Percentiles rank a stretch among this genome's conserved stretches.
Evolutionary conservation across 352 stramenopile species (phyloP).

Genomic region (Pythium aquatile): DNA sequence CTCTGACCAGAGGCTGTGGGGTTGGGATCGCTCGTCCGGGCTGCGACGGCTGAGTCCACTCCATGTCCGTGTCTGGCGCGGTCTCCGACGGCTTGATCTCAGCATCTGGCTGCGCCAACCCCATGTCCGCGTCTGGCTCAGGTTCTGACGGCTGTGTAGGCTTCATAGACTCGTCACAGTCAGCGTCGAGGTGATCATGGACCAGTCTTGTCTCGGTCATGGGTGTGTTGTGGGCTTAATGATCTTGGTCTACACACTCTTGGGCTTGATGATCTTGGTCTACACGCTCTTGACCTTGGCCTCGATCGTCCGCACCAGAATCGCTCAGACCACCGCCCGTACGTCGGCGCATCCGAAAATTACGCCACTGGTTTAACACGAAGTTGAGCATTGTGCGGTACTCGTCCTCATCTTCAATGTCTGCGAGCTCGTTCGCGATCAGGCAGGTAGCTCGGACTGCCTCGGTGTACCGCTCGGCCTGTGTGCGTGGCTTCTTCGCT

Average conservation of each 20-base stretch:
- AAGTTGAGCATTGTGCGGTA: slow-evolving; percentile 18
- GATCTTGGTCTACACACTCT: neutral
- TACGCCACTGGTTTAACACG: slow-evolving; percentile 21
- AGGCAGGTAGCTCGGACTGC: slow-evolving; percentile 20
- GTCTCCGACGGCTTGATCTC: neutral
- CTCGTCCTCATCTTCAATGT: slow-evolving; percentile 20
- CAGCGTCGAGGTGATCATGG: neutral
- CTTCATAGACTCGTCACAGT: neutral
- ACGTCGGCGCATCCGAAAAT: slow-evolving; percentile 1
- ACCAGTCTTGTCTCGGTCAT: too few species aligned
- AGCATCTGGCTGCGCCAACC: too few species aligned
- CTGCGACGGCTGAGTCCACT: too few species aligned
- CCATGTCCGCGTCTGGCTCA: too few species aligned
- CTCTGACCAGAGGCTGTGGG: slow-evolving; percentile 6
- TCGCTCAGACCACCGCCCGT: neutral
- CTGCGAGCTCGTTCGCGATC: slow-evolving; percentile 22
- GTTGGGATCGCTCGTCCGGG: neutral
- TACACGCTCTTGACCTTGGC: neutral
- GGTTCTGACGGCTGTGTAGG: neutral
- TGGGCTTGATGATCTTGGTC: neutral
- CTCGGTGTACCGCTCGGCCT: slow-evolving; percentile 22
- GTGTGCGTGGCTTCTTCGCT: neutral
- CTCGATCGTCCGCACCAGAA: neutral
- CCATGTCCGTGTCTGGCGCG: neutral
- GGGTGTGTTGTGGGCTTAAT: too few species aligned